Percentiles rank a stretch among this genome's conserved stretches.
phyloP scores from a whole-genome alignment of 1,284 basidiomycete species.

The Heterobasidion occidentale region DNA sequence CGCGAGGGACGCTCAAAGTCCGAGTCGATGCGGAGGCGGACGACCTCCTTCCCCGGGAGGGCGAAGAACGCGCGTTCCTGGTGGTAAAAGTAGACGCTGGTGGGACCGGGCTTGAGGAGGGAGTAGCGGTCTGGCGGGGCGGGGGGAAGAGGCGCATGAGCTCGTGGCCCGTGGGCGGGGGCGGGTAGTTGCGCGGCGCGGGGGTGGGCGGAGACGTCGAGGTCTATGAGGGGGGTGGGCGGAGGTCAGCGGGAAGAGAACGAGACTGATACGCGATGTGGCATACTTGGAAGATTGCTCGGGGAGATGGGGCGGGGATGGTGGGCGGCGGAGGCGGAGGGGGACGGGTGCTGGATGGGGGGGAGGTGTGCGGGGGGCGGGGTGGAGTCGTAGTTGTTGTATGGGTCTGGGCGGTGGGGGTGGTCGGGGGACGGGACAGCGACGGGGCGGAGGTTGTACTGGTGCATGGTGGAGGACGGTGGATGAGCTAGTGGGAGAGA shows the following conservation, averaged over 20 bases:
- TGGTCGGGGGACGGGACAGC: conserved; percentile 6
- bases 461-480: conserved; percentile 1
- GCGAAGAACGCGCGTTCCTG: conserved; percentile 74
- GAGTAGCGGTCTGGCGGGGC: conserved; percentile 47
- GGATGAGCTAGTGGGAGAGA: not conserved
- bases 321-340: not conserved
- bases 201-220: conserved; percentile 10
- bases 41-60: conserved; percentile 64
- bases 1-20: conserved; percentile 32
- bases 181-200: conserved; percentile 35
- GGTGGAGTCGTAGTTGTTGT: not conserved
- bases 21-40: conserved; percentile 60
- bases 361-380: conserved; percentile 8
- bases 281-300: conserved; percentile 11
- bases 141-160: conserved; percentile 76
- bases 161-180: conserved; percentile 70
- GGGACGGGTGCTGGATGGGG: conserved; percentile 8
- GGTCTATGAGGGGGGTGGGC: conserved; percentile 1
- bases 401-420: conserved; percentile 4
- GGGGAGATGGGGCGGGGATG: conserved; percentile 10
- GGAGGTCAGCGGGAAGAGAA: not conserved
- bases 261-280: not conserved
- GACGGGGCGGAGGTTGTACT: conserved; percentile 10
- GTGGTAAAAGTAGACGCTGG: conserved; percentile 59
- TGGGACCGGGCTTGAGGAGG: conserved; percentile 47